Base-by-base conservation (phyloP, 2,329 filamentous ascomycete species). In the Aspergillus texensis region DNA sequence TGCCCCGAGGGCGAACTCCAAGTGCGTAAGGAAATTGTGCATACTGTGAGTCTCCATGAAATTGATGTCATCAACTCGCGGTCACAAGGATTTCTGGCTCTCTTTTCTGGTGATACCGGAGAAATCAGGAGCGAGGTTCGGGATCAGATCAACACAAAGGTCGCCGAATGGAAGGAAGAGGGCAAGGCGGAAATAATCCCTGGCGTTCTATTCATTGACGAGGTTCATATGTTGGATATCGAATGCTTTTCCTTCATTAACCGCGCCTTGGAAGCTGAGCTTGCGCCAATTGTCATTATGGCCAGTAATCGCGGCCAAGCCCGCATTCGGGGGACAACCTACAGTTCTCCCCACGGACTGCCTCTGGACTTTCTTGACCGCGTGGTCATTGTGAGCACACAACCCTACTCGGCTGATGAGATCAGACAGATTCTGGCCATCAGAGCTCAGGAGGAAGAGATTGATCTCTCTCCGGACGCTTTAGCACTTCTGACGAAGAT, bases 171-270 rank as follows among this genome's bases (percentile, higher is more conserved):
- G 95, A 97, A 96, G 80, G 95, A 99, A 79, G 95, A 99, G 81
- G 95, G 95, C 81, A 99, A 99, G 80, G 95, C 95, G 3, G 94
- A 96, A 81, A 98, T 99, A 60, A 93, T 99, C 0, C 95, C 95
- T 0, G 95, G 95, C 53, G 95, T 99, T 9, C 83, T 99, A 9
- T 99, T 99, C 84, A 96, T 99, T 74, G 95, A 99, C 74, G 95
- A 99, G 82, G 94, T 99, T 6, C 95, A 99, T 84, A 98, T 99
- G 94, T 91, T 99, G 62, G 95, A 99, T 78, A 97, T 98, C 68
- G 95, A 99, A 80, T 98, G 94, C 83, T 99, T 97, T 84, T 96
- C 93, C 52, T 99, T 96, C 83, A 91, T 99, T 84, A 99, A 99
- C 83, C 91, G 95, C 58, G 95, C 95, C 0, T 85, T 99, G 52